phyloP scores from a whole-genome alignment of 108 stramenopile genomes.

The Nannochloropsis oceanica region DNA sequence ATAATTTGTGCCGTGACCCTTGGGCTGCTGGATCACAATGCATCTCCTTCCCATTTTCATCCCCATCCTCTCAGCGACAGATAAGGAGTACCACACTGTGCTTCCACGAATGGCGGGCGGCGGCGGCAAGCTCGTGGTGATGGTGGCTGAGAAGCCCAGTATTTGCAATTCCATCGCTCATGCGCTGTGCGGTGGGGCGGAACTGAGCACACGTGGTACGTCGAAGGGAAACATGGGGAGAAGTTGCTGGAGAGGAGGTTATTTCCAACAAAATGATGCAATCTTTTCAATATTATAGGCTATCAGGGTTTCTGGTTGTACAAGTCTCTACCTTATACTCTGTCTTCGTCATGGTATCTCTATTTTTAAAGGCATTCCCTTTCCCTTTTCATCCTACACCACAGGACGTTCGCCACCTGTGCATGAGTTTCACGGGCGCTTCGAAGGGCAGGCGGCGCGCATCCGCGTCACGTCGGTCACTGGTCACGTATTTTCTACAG shows the following conservation, averaged over 20 bases:
- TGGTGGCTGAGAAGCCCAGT: constrained; percentile 26
- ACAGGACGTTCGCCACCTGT: background rate
- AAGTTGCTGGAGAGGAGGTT: no score
- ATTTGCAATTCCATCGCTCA: constrained; percentile 14
- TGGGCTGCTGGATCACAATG: no score
- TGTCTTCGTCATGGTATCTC: no score
- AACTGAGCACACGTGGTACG: background rate
- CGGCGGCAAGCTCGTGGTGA: background rate
- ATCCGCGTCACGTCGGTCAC: constrained; percentile 8
- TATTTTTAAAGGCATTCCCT: no score
- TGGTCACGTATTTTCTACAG: constrained; percentile 12
- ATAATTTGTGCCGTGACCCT: no score
- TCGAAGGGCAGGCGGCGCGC: background rate
- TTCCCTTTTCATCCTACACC: background rate
- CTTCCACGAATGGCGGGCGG: background rate
- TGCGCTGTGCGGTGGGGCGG: background rate
- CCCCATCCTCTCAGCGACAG: no score
- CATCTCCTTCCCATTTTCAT: no score
- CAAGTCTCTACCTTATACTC: no score
- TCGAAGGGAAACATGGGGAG: background rate
- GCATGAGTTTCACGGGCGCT: constrained; percentile 8
- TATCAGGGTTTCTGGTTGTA: no score
- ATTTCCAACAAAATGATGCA: no score
- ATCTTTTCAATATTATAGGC: no score
- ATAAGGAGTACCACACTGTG: no score